Conservation (phyloP, 495 filamentous ascomycete species). For the Antarctomyces pellizariae region DNA sequence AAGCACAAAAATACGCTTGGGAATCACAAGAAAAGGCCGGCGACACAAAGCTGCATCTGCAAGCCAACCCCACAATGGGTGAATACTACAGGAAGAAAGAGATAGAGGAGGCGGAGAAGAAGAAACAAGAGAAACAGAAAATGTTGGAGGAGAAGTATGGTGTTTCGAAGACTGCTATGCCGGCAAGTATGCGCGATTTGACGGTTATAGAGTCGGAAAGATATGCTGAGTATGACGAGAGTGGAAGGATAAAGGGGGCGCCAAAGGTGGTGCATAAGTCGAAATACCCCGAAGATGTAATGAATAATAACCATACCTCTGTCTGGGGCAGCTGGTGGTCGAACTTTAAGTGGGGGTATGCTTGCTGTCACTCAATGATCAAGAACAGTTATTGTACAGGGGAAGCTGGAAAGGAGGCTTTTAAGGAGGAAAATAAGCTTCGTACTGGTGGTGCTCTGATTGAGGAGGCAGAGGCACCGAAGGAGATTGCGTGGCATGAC, state of each 20-base stretch:
- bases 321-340: conserved; percentile 98
- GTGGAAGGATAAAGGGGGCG: conserved; percentile 71
- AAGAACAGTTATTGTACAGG: conserved; percentile 98
- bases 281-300: conserved; percentile 76
- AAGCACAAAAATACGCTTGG: conserved; percentile 78
- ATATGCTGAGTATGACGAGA: conserved; percentile 92
- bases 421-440: conserved; percentile 39
- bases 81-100: conserved; percentile 65
- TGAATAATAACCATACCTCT: conserved; percentile 73
- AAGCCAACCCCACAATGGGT: conserved; percentile 89
- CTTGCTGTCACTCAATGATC: conserved; percentile 77
- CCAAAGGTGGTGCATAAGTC: conserved; percentile 51
- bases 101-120: conserved; percentile 40
- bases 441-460: conserved; percentile 24
- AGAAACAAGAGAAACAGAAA: conserved; percentile 41
- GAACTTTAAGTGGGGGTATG: conserved; percentile 90
- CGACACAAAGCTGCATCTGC: conserved; percentile 58
- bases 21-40: conserved; percentile 67
- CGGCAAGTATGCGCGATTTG: conserved; percentile 34
- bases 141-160: conserved; percentile 71
- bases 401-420: conserved; percentile 53
- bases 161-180: conserved; percentile 37
- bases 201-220: conserved; percentile 58
- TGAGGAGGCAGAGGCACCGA: conserved; percentile 8
- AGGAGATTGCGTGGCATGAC: conserved; percentile 16